phyloP scores from a whole-genome alignment of 176 grass and related monocot species.

The Tillandsia fasciculata region DNA sequence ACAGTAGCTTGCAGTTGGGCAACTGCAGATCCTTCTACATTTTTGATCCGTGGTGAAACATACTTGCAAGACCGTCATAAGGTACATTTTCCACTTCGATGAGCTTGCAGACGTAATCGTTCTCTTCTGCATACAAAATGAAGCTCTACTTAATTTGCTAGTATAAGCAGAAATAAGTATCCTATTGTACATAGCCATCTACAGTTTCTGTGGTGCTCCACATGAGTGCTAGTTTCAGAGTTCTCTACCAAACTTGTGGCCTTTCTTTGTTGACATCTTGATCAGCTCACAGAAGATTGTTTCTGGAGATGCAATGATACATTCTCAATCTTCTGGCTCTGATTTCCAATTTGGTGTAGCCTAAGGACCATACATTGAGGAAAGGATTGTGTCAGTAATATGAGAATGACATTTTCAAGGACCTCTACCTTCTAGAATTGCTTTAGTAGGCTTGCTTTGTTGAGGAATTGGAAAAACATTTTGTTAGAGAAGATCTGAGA shows the following conservation, averaged over 20 bases:
- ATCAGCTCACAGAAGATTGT: neutral
- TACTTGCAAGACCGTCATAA: slow-evolving; percentile 7
- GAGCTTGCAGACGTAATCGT: neutral
- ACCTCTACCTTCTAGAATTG: too few relatives aligned
- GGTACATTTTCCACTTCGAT: neutral
- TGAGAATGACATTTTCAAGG: too few relatives aligned
- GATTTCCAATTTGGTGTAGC: too few relatives aligned
- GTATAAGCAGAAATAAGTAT: neutral
- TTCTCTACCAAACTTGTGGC: neutral
- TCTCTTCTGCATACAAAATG: neutral
- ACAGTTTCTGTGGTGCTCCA: neutral
- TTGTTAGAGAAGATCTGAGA: too few relatives aligned
- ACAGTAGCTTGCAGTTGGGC: slow-evolving; percentile 10
- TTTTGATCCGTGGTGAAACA: slow-evolving; percentile 5
- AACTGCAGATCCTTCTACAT: slow-evolving; percentile 6
- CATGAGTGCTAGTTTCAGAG: neutral
- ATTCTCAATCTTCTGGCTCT: too few relatives aligned
- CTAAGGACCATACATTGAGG: too few relatives aligned
- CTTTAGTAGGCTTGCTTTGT: too few relatives aligned
- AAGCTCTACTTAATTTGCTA: neutral
- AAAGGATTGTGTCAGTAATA: too few relatives aligned
- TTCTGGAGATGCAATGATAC: neutral
- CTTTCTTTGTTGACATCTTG: neutral
- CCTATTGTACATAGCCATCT: neutral
- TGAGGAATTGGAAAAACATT: too few relatives aligned